Conservation (phyloP, 192 early-diverging fungal species). For the Cetraspora pellucida region DNA sequence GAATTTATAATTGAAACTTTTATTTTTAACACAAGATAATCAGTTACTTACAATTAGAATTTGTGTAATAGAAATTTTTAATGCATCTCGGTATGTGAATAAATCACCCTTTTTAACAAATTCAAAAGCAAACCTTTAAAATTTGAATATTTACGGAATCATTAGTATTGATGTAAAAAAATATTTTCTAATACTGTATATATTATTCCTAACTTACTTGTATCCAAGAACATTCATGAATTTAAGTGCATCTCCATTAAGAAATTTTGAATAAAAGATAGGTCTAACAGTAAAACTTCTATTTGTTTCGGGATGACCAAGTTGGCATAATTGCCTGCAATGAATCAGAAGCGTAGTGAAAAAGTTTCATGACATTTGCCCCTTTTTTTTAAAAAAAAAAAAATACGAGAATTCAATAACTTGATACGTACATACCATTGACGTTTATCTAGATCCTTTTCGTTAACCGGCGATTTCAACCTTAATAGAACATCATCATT, state of each 20-base stretch:
- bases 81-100: conserved; percentile 57
- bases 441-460: conserved; percentile 42
- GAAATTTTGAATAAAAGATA: conserved; percentile 59
- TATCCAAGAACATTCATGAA: conserved; percentile 76
- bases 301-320: conserved; percentile 73
- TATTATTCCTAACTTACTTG: conserved; percentile 44
- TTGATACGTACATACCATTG: conserved; percentile 40
- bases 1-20: not conserved
- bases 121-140: conserved; percentile 60
- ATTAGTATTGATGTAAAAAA: not conserved
- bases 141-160: not conserved
- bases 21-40: not conserved
- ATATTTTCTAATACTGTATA: not conserved
- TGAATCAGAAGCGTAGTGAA: not conserved
- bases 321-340: conserved; percentile 58
- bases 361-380: not conserved
- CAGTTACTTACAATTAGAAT: conserved; percentile 52
- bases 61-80: conserved; percentile 64
- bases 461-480: conserved; percentile 54
- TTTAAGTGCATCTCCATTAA: conserved; percentile 67
- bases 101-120: conserved; percentile 64
- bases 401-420: not conserved
- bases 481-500: conserved; percentile 76
- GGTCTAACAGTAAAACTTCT: conserved; percentile 64
- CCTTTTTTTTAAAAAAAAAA: not conserved